These are phyloP conservation scores for Vitis cinerea DNA, from an alignment of 164 flowering plant genomes.

Conservation along the genomic window DNA sequence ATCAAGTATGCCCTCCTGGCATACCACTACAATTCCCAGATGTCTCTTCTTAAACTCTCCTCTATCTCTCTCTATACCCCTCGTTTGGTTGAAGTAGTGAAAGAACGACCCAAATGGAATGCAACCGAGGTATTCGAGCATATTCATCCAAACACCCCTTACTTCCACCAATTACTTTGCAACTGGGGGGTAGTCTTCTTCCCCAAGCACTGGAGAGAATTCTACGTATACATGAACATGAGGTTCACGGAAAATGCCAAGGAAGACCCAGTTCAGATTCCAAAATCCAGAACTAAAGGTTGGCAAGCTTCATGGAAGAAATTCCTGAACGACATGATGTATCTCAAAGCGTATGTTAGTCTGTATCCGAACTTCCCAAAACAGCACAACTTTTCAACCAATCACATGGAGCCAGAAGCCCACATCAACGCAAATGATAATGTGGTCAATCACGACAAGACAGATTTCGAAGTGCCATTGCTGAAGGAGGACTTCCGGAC, in stretches of 20 bases:
- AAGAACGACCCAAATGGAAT: conserved; percentile 94
- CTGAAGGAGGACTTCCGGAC: conserved; percentile 59
- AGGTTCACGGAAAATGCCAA: conserved; percentile 90
- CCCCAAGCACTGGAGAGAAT: conserved; percentile 98
- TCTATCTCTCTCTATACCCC: no score
- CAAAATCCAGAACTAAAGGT: conserved; percentile 88
- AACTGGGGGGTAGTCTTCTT: conserved; percentile 98
- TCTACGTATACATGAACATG: conserved; percentile 96
- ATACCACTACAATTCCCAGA: no score
- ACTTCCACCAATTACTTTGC: conserved; percentile 92
- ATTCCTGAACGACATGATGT: conserved; percentile 96
- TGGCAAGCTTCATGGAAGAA: conserved; percentile 99
- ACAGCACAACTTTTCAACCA: conserved; percentile 91
- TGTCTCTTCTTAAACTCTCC: no score
- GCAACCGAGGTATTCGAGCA: conserved; percentile 73
- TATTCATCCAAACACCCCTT: conserved; percentile 93
- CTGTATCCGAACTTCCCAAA: conserved; percentile 92
- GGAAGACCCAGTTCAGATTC: conserved; percentile 88
- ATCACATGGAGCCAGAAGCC: conserved; percentile 98
- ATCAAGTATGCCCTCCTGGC: no score
- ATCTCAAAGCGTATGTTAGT: conserved; percentile 85
- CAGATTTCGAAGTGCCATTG: conserved; percentile 87
- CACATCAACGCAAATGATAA: conserved; percentile 90
- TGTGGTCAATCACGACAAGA: conserved; percentile 64
- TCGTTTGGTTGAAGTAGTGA: conserved; percentile 79